Percentiles rank a stretch among this genome's conserved stretches.
These are phyloP conservation scores for Casuarina cunninghamiana DNA, from an alignment of 306 rosid species.

Conservation along the genomic window DNA sequence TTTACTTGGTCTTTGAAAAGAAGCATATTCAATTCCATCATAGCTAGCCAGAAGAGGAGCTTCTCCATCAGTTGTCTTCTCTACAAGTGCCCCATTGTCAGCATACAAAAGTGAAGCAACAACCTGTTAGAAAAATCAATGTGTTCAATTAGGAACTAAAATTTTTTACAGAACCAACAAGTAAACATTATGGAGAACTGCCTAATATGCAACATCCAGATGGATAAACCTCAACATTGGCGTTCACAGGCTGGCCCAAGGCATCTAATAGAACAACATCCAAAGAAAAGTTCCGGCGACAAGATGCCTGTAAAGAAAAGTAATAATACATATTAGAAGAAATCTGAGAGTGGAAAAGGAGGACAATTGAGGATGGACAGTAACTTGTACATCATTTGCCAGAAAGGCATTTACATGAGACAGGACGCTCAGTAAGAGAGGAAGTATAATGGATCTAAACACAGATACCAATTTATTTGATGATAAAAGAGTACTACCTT, in stretches of 20 bases:
- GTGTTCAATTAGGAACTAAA: conserved; percentile 15
- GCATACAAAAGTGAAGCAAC: conserved; percentile 81
- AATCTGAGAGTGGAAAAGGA: conserved; percentile 11
- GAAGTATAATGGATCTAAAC: too few species aligned
- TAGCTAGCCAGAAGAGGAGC: conserved; percentile 79
- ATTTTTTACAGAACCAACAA: conserved; percentile 12
- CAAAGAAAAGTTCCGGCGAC: conserved; percentile 87
- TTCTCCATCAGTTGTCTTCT: conserved; percentile 73
- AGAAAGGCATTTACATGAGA: not conserved
- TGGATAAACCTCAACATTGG: conserved; percentile 68
- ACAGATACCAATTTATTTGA: too few species aligned
- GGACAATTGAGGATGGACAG: not conserved
- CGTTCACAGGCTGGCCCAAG: conserved; percentile 58
- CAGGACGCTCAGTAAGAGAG: not conserved
- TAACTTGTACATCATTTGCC: conserved; percentile 5
- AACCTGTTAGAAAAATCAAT: conserved; percentile 52
- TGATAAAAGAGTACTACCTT: not conserved
- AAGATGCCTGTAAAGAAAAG: conserved; percentile 73
- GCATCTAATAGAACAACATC: conserved; percentile 68
- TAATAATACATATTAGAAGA: conserved; percentile 26
- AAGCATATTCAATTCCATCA: conserved; percentile 80
- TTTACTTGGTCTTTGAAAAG: conserved; percentile 66
- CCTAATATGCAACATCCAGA: conserved; percentile 16
- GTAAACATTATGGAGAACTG: conserved; percentile 19
- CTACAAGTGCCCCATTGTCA: conserved; percentile 70